phyloP scores from a whole-genome alignment of 1,284 basidiomycete genomes.

The Moesziomyces sp. region DNA sequence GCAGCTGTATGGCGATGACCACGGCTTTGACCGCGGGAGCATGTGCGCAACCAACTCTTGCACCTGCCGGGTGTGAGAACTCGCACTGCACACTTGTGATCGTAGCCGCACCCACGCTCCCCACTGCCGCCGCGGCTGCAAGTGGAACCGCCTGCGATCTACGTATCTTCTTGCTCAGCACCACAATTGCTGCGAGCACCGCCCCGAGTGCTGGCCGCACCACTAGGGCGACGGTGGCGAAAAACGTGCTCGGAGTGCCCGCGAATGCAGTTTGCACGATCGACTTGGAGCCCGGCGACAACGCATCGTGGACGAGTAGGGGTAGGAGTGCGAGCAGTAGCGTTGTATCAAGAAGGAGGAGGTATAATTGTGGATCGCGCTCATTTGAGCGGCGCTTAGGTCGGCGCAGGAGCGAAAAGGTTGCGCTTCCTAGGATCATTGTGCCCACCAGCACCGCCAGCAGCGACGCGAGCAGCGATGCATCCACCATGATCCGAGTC shows the following conservation, averaged over 20 bases:
- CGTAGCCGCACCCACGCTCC: not conserved
- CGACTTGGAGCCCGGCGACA: not conserved
- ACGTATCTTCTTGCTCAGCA: not conserved
- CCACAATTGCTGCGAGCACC: not conserved
- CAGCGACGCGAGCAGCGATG: too few species aligned
- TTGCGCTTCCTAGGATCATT: too few species aligned
- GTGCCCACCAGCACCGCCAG: too few species aligned
- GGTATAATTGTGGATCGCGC: too few species aligned
- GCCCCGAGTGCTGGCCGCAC: conserved; percentile 1
- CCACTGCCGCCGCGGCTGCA: not conserved
- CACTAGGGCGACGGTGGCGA: not conserved
- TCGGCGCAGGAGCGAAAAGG: too few species aligned
- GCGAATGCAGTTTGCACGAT: conserved; percentile 14
- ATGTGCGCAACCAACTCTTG: not conserved
- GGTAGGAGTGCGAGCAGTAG: conserved; percentile 11
- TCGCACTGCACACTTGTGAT: not conserved
- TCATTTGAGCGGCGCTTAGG: too few species aligned
- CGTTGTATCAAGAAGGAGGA: not conserved
- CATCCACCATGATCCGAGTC: too few species aligned
- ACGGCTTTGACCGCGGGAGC: conserved; percentile 2
- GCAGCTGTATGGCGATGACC: conserved; percentile 2
- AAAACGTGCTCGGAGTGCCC: conserved; percentile 3
- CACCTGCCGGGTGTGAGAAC: not conserved
- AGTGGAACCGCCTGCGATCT: not conserved
- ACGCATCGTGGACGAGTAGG: conserved; percentile 5